Conservation (phyloP, 805 yeast species). For the Wilhelminamyces savonicus region DNA sequence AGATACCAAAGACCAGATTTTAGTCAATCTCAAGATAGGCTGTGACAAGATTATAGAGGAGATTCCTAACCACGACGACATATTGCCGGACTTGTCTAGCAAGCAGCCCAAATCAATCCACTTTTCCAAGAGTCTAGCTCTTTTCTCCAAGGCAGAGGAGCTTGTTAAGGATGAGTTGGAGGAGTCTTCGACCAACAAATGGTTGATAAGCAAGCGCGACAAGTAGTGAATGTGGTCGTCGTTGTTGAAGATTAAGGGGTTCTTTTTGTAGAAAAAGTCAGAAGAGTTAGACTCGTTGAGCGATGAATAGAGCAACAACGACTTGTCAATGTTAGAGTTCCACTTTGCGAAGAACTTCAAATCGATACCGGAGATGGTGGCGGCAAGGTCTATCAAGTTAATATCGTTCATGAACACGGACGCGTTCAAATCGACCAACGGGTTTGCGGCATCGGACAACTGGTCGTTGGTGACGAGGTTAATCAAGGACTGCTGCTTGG, state of each 20-base stretch:
- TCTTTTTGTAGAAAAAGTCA: constrained; percentile 42
- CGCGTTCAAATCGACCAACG: constrained; percentile 25
- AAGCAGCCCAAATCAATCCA: constrained; percentile 84
- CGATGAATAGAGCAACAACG: constrained; percentile 57
- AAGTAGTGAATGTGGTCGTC: constrained; percentile 66
- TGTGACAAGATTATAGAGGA: constrained; percentile 77
- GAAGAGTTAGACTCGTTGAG: constrained; percentile 14
- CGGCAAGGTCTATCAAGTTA: constrained; percentile 50
- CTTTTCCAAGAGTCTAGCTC: constrained; percentile 64
- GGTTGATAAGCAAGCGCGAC: constrained; percentile 63
- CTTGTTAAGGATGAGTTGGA: constrained; percentile 5
- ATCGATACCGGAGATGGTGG: constrained; percentile 62
- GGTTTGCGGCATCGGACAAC: constrained; percentile 8
- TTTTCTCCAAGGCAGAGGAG: constrained; percentile 19
- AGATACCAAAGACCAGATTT: constrained; percentile 71
- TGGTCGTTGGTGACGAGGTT: constrained; percentile 16
- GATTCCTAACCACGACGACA: constrained; percentile 91
- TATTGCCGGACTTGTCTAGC: constrained; percentile 78
- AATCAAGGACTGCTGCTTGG: constrained; percentile 39
- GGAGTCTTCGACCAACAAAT: constrained; percentile 52
- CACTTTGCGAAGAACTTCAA: constrained; percentile 58
- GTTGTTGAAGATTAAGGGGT: constrained; percentile 75
- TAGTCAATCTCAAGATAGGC: constrained; percentile 67
- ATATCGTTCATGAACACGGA: constrained; percentile 47
- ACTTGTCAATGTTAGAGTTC: constrained; percentile 77